Evolutionary conservation across 495 filamentous ascomycete species (phyloP).

Genomic region (Xylaria bambusicola): DNA sequence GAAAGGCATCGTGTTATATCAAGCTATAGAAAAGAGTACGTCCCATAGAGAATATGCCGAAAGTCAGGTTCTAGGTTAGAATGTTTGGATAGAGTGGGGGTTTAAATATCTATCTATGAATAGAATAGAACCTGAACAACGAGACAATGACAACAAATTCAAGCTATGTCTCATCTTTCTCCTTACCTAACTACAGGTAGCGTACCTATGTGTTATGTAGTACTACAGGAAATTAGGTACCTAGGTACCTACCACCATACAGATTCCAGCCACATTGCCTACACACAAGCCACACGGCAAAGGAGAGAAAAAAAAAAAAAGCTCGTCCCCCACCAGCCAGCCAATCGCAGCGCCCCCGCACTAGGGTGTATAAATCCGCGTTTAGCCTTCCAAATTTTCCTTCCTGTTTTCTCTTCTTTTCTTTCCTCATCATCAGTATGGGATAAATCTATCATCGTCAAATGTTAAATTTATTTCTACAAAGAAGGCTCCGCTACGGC

Average conservation of each 20-base stretch:
- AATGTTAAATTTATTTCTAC: slow-evolving; percentile 42
- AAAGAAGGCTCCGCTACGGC: slow-evolving; percentile 50
- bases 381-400: background rate
- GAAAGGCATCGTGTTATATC: background rate
- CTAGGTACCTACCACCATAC: background rate
- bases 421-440: slow-evolving; percentile 52
- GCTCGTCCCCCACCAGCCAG: slow-evolving; percentile 17
- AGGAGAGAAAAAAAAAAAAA: too few species aligned
- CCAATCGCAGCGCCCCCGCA: slow-evolving; percentile 16
- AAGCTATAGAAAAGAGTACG: too few species aligned
- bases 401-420: slow-evolving; percentile 22
- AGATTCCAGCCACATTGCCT: slow-evolving; percentile 11
- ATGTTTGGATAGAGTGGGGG: too few species aligned
- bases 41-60: too few species aligned
- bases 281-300: background rate
- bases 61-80: too few species aligned
- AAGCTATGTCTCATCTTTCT: background rate
- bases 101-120: background rate
- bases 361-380: slow-evolving; percentile 26
- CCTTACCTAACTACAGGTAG: too few species aligned
- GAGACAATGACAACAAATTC: background rate
- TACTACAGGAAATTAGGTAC: too few species aligned
- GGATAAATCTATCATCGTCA: slow-evolving; percentile 44
- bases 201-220: too few species aligned
- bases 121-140: background rate